Conservation (phyloP, 148 eudicot species). For the Nepenthes gracilis region DNA sequence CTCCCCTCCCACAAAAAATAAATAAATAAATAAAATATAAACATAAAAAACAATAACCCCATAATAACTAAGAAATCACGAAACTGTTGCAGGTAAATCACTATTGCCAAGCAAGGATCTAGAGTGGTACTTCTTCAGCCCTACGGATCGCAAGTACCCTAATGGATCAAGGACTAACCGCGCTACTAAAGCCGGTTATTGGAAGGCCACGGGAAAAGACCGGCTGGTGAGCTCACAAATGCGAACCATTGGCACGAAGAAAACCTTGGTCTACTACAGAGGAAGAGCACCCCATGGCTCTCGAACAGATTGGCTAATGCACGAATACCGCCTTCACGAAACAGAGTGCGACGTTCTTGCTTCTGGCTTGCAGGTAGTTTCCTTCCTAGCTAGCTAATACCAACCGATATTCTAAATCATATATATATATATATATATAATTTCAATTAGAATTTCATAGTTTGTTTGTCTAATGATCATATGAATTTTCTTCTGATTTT, state of each 20-base stretch:
- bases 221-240: conserved; percentile 45
- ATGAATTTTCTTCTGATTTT: not conserved
- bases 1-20: too few relatives aligned
- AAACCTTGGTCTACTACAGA: conserved; percentile 61
- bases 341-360: conserved; percentile 35
- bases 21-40: too few relatives aligned
- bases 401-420: not conserved
- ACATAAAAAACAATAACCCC: too few relatives aligned
- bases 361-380: conserved; percentile 17
- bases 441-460: too few relatives aligned
- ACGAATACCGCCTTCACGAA: conserved; percentile 49
- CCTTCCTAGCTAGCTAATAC: not conserved
- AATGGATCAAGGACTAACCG: conserved; percentile 63
- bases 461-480: too few relatives aligned
- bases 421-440: too few relatives aligned
- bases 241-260: conserved; percentile 50
- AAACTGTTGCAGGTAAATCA: conserved; percentile 32
- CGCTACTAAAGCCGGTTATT: conserved; percentile 45
- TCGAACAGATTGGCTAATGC: conserved; percentile 58
- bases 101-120: conserved; percentile 55
- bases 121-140: conserved; percentile 21
- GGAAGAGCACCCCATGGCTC: conserved; percentile 62
- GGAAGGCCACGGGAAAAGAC: conserved; percentile 48
- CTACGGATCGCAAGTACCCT: conserved; percentile 38
- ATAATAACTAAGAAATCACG: too few relatives aligned